Percentiles rank a stretch among this genome's conserved stretches.
phyloP scores from a whole-genome alignment of 371 early-diverging fungal genomes.

The Mucor saturninus region DNA sequence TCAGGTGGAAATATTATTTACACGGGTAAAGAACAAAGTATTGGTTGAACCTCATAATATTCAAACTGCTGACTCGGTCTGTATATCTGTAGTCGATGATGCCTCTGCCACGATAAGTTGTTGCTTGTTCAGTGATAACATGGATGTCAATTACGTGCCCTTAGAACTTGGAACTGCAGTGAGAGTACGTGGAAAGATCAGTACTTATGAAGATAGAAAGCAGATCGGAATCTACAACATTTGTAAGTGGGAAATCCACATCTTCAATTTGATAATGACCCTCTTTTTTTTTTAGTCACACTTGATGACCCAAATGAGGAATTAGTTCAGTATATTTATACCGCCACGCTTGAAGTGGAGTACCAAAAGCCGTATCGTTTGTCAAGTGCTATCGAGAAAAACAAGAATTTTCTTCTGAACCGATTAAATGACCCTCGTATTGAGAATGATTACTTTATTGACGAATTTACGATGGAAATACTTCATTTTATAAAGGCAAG shows the following conservation, averaged over 20 bases:
- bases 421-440: too few relatives aligned
- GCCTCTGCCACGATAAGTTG: constrained; percentile 22
- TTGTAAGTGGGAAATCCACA: constrained; percentile 6
- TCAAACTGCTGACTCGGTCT: background rate
- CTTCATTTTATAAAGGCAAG: too few relatives aligned
- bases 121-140: constrained; percentile 11
- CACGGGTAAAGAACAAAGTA: constrained; percentile 3
- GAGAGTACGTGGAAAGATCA: constrained; percentile 11
- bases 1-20: background rate
- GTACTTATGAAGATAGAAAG: background rate
- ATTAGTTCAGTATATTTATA: constrained; percentile 1
- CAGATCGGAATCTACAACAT: constrained; percentile 14
- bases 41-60: background rate
- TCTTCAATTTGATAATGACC: background rate
- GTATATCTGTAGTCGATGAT: constrained; percentile 21
- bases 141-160: background rate
- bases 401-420: too few relatives aligned
- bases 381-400: background rate
- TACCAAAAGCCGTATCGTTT: background rate
- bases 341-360: background rate
- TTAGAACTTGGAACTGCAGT: constrained; percentile 16
- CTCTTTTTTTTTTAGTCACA: background rate
- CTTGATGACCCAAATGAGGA: constrained; percentile 12
- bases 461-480: too few relatives aligned
- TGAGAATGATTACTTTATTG: too few relatives aligned